These are phyloP conservation scores for Candida maesae DNA, from an alignment of 805 yeast genomes.

Conservation along the genomic window DNA sequence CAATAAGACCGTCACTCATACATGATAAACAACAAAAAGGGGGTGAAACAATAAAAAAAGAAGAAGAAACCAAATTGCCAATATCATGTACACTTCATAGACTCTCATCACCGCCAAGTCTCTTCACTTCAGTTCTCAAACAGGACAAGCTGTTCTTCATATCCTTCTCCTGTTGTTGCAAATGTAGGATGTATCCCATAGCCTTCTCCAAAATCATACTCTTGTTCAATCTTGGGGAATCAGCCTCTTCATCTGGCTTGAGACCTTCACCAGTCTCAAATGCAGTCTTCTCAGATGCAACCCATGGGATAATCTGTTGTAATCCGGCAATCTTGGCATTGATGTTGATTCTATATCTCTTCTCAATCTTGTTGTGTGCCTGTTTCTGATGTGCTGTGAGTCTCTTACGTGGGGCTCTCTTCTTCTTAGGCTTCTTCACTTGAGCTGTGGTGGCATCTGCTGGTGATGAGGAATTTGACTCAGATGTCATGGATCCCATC, in stretches of 20 bases:
- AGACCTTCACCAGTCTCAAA: constrained; percentile 41
- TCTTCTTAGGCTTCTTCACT: constrained; percentile 33
- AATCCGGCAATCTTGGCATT: constrained; percentile 67
- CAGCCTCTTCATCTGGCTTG: constrained; percentile 14
- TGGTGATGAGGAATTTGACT: constrained; percentile 2
- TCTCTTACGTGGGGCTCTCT: constrained; percentile 51
- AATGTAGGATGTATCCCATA: constrained; percentile 50
- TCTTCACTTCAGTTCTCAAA: constrained; percentile 26
- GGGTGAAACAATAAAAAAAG: too few species aligned
- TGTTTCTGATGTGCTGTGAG: constrained; percentile 57
- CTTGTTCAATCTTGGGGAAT: constrained; percentile 50
- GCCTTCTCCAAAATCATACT: constrained; percentile 68
- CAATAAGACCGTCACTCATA: too few species aligned
- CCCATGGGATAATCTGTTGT: constrained; percentile 66
- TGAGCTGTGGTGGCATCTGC: constrained; percentile 4
- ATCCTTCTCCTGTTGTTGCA: constrained; percentile 47
- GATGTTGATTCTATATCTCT: constrained; percentile 66
- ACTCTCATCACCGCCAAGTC: constrained; percentile 21
- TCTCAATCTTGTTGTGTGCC: constrained; percentile 72
- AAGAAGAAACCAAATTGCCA: too few species aligned
- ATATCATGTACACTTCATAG: too few species aligned
- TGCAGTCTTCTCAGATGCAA: constrained; percentile 57
- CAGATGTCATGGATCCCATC: constrained; percentile 10
- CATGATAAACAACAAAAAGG: too few species aligned
- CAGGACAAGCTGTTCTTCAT: constrained; percentile 30